Evolutionary conservation across 768 basidiomycete genomes (phyloP), one percentile per base, ranked within the genome.

Genomic region (Roridomyces roridus): DNA sequence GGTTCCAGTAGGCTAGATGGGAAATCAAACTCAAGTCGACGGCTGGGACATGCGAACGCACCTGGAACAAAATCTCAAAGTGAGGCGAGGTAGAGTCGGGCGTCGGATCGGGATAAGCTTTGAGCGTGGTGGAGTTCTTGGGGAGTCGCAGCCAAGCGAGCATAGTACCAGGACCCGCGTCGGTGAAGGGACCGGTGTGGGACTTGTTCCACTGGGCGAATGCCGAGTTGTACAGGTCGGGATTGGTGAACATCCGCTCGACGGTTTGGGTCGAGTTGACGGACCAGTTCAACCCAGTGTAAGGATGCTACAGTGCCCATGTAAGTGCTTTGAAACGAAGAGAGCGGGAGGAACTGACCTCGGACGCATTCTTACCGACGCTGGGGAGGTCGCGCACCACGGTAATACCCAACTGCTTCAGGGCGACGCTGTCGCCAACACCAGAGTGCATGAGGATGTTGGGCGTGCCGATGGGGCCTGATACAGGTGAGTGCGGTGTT

Each of bases 291-390:
- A 51, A 21, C 23, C 41, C 41, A 35, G 41, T 43, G n/a, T 51
- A 51, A 14, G 50, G 12, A 31, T 51, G 50, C 4, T n/a, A n/a
- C n/a, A n/a, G n/a, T n/a, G n/a, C n/a, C n/a, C n/a, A n/a, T n/a
- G n/a, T n/a, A n/a, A n/a, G n/a, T n/a, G n/a, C n/a, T n/a, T n/a
- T n/a, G n/a, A n/a, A n/a, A n/a, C n/a, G n/a, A n/a, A n/a, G n/a
- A n/a, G n/a, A n/a, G n/a, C n/a, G n/a, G n/a, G n/a, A n/a, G n/a
- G n/a, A n/a, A n/a, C n/a, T n/a, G n/a, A n/a, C n/a, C n/a, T 51
- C 50, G 14, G 50, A 51, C 41, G 18, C 50, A 41, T 51, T 51
- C 41, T 51, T 51, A 8, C 50, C 50, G 10, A 51, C 50, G 40
- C 50, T 43, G 20, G 50, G 50, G 24, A 51, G 50, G 41, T 51